Conservation (phyloP, 805 yeast genomes). For the Candida mattraensis region DNA sequence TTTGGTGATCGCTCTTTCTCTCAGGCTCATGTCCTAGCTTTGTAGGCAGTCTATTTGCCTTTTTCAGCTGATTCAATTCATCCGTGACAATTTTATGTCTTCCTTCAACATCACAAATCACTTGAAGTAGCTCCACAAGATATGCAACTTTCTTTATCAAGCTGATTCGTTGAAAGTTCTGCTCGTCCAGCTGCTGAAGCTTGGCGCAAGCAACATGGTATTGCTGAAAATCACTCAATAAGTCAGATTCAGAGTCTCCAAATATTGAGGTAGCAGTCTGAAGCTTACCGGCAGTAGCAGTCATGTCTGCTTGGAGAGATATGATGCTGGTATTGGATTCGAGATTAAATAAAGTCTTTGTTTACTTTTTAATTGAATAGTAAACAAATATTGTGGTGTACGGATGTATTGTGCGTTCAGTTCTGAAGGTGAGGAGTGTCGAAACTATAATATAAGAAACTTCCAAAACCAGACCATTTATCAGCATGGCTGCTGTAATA, state of each 20-base stretch:
- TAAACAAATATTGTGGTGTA: too few relatives aligned
- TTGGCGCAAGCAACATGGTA: conserved; percentile 6
- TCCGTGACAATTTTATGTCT: conserved; percentile 6
- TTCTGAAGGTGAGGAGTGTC: too few relatives aligned
- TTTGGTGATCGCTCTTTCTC: conserved; percentile 1
- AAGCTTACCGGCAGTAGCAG: too few relatives aligned
- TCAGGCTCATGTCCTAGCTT: background rate
- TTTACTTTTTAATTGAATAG: too few relatives aligned
- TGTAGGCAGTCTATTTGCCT: background rate
- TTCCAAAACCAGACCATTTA: too few relatives aligned
- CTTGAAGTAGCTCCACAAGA: conserved; percentile 11
- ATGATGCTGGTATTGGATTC: too few relatives aligned
- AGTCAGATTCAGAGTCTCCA: conserved; percentile 1
- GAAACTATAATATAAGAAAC: too few relatives aligned
- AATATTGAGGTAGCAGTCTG: too few relatives aligned
- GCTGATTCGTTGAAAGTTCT: conserved; percentile 9
- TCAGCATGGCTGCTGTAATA: too few relatives aligned
- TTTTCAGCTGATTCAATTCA: conserved; percentile 8
- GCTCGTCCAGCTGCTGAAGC: conserved; percentile 2
- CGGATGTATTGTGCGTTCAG: too few relatives aligned
- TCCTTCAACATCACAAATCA: conserved; percentile 10
- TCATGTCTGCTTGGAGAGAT: too few relatives aligned
- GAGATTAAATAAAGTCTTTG: too few relatives aligned
- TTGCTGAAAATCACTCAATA: conserved; percentile 5
- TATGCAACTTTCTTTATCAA: conserved; percentile 12